Base-by-base conservation (phyloP, 352 stramenopile species). In the Poterioochromonas sp. region DNA sequence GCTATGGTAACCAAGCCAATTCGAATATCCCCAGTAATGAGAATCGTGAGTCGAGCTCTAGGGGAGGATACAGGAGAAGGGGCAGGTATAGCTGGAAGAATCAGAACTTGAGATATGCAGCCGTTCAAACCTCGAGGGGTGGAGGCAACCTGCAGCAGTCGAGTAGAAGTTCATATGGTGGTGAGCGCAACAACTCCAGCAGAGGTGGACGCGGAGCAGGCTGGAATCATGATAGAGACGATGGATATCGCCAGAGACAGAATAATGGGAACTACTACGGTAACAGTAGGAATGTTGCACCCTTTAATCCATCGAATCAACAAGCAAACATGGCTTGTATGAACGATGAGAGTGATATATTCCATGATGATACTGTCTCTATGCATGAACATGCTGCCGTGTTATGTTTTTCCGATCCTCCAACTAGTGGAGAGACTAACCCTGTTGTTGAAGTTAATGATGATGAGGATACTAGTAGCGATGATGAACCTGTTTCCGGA, bases 381-480 rank as follows among this genome's bases (percentile, higher is more conserved):
- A 11, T 73, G 63, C 20, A 73, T 73, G 63, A 73, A 44, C 63
- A 73, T 73, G 63, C 63, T 73, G 20, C 63, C 15, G 15, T 73
- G 37, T 73, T 73, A 47, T 47, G 29, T 35, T 37, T 68, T 37
- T 35, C 29, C 29, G 58, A 68, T 68, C 12, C 29, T 68, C 58
- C 58, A 37, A 12, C 58, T 49, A 44, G 37, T 44, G 63, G 37
- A 73, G 63, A 49, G 63, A 73, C 35, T 73, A 47, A 73, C 32
- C 11, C 3, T 73, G 37, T 73, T 40, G 63, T 47, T 32, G 32
- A 40, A 49, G 63, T 22, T 73, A 32, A 73, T 47, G 63, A 49
- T 15, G 63, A 40, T 44, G 20, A 40, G 11, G 8, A 49, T 49
- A 49, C 63, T 73, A 73, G 29, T 47, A 44, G 35, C 37, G 63